phyloP scores from a whole-genome alignment of 1,284 basidiomycete genomes.

The Inonotus obliquus region DNA sequence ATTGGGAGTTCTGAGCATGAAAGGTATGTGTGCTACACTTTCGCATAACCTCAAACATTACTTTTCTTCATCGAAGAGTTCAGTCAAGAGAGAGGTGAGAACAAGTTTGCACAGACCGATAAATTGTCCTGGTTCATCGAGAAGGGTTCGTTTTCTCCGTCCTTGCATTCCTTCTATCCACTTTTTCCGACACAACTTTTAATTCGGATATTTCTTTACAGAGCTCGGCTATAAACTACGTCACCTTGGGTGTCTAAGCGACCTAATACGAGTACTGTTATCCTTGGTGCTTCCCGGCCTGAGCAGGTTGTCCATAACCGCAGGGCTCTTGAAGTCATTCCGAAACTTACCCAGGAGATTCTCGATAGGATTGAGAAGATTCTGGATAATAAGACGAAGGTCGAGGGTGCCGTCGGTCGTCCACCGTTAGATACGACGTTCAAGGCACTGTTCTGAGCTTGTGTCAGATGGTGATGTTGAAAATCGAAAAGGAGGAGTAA shows the following conservation, averaged over 20 bases:
- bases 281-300: conserved; percentile 56
- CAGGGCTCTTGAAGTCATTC: conserved; percentile 63
- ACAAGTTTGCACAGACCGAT: conserved; percentile 65
- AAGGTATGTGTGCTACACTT: conserved; percentile 40
- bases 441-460: not conserved
- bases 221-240: conserved; percentile 53
- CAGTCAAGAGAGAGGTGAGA: conserved; percentile 47
- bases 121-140: conserved; percentile 62
- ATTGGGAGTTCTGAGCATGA: conserved; percentile 65
- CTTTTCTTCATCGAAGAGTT: conserved; percentile 36
- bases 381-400: conserved; percentile 45
- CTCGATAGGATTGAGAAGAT: conserved; percentile 64
- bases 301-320: conserved; percentile 65
- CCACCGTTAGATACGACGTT: not conserved
- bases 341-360: conserved; percentile 63
- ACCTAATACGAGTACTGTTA: conserved; percentile 53
- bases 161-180: conserved; percentile 3
- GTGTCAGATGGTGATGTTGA: not conserved
- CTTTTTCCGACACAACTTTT: not conserved
- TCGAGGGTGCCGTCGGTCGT: conserved; percentile 23
- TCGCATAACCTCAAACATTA: not conserved
- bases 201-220: conserved; percentile 27
- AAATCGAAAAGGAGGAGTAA: not conserved
- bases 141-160: conserved; percentile 27
- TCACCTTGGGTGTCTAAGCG: conserved; percentile 63